Evolutionary conservation across 768 basidiomycete genomes (phyloP), one percentile per base, ranked within the genome.

Genomic region (Serendipita sp.): DNA sequence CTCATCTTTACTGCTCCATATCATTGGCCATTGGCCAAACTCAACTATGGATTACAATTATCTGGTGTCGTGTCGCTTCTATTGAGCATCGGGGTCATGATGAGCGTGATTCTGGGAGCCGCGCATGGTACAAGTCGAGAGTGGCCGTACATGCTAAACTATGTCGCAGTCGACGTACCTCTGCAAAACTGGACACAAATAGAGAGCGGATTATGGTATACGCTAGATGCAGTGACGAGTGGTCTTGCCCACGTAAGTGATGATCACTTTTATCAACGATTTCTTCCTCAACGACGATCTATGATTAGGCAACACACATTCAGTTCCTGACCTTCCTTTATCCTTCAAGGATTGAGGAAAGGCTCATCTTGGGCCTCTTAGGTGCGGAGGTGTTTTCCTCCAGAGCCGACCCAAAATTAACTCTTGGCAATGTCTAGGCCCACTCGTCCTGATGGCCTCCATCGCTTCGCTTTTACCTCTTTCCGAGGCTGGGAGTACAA

Each of bases 141-240:
- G 43, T 96, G 92, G 92, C 94, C 96, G 0, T 99, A 92, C 72
- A 95, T 96, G 89, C 82, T 97, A 42, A 86, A 85, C 68, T 99
- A 96, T 69, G 79, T 97, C 62, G 84, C 90, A 4, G 82, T 94
- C 41, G 78, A 82, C 64, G 82, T 93, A 0, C 89, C 90, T 3
- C 83, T 83, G 17, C 69, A 76, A 22, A 74, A 74, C 60, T 98
- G 95, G 95, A 76, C 76, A 3, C 66, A 75, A 2, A 78, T 79
- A 0, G 80, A 89, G 65, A 76, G 81, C 16, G 84, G 82, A 0
- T 83, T 84, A 0, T 97, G 93, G 94, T 79, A 88, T 44, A 76
- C 89, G 60, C 85, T 98, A 81, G 90, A 90, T 66, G 90, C 90
- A 0, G 79, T 89, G 0, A 87, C 86, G 1, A 86, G 86, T 1